phyloP scores from a whole-genome alignment of 2,329 filamentous ascomycete genomes.

The Chaetomium sp. region DNA sequence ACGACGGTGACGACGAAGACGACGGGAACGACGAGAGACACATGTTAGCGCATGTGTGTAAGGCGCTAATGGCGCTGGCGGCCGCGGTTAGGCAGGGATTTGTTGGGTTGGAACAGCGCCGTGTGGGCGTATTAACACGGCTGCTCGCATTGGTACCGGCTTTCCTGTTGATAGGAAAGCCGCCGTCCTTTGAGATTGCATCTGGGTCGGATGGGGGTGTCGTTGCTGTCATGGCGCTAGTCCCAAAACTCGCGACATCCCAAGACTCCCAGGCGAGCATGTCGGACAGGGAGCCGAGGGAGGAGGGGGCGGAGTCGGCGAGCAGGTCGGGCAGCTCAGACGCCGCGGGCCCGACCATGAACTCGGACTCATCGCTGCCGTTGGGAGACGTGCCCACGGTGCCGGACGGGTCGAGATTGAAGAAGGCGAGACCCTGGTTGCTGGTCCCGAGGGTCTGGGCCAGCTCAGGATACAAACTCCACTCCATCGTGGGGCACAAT shows the following conservation, averaged over 20 bases:
- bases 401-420: background rate
- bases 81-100: background rate
- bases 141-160: background rate
- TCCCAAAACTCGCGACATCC: background rate
- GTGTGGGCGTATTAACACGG: background rate
- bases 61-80: background rate
- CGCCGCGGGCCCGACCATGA: background rate
- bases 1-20: background rate
- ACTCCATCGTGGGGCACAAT: background rate
- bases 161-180: background rate
- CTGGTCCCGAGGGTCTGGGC: background rate
- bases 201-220: background rate
- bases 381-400: background rate
- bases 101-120: background rate
- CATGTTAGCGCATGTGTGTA: background rate
- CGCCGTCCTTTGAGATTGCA: background rate
- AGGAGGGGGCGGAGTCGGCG: background rate
- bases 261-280: background rate
- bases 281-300: background rate
- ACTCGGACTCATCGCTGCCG: background rate
- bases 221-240: background rate
- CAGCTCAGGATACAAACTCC: constrained; percentile 8
- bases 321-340: background rate
- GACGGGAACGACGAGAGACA: background rate
- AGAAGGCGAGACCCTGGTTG: background rate